Percentiles rank a stretch among this genome's conserved stretches.
Evolutionary conservation across 495 filamentous ascomycete species (phyloP).

Genomic region (Penicillium simplicissimum): DNA sequence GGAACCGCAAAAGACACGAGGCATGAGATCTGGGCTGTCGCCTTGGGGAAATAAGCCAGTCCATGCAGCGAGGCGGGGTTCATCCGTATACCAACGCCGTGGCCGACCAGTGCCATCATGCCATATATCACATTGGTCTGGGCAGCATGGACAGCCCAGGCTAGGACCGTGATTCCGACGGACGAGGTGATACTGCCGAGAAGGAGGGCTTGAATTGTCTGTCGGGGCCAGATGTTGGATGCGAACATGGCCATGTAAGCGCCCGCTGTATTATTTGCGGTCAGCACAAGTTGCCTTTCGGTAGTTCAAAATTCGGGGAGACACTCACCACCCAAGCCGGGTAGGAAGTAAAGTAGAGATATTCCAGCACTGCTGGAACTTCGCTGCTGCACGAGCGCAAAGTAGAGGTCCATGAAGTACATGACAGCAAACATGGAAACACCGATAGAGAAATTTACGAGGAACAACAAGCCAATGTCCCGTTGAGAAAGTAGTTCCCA

Average conservation of each 20-base stretch:
- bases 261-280: slow-evolving; percentile 33
- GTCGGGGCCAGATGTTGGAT: slow-evolving; percentile 55
- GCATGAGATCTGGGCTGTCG: slow-evolving; percentile 52
- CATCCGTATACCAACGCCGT: slow-evolving; percentile 52
- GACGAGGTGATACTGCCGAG: slow-evolving; percentile 50
- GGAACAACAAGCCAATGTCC: slow-evolving; percentile 54
- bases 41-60: slow-evolving; percentile 52
- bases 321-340: slow-evolving; percentile 39
- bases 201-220: slow-evolving; percentile 54
- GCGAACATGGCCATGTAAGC: slow-evolving; percentile 54
- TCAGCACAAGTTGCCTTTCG: not conserved
- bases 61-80: slow-evolving; percentile 55
- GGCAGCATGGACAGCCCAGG: slow-evolving; percentile 45
- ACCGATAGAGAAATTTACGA: slow-evolving; percentile 54
- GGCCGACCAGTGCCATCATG: slow-evolving; percentile 60
- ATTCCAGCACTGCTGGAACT: slow-evolving; percentile 49
- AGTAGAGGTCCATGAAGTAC: slow-evolving; percentile 64
- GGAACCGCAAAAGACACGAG: slow-evolving; percentile 52
- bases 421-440: slow-evolving; percentile 52
- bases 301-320: not conserved
- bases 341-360: slow-evolving; percentile 51
- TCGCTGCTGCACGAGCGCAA: slow-evolving; percentile 52
- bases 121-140: slow-evolving; percentile 49
- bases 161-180: slow-evolving; percentile 47
- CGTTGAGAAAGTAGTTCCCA: slow-evolving; percentile 49